Evolutionary conservation across 495 filamentous ascomycete genomes (phyloP), one percentile per base, ranked within the genome.

Genomic region (Trichoderma erinaceum): DNA sequence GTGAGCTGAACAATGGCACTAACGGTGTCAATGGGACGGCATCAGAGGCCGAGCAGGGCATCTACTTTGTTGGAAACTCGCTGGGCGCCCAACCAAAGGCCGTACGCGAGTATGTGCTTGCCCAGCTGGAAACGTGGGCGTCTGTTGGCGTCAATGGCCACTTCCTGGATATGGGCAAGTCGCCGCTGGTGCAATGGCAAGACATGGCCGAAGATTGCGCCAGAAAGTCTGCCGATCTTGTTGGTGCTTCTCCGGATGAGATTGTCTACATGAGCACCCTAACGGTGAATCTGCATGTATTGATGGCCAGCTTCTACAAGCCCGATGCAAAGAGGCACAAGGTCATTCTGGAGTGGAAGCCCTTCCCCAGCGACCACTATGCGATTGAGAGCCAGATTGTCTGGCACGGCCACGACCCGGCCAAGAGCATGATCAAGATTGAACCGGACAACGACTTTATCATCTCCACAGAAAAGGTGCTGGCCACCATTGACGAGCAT

Each of bases 1-100:
- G 63, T 27, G 21, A 52, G 56, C 35, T 41, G 46, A 43, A 71
- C 56, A 68, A 70, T 69, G 64, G 70, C 67, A 69, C 69, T 63
- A 63, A 68, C 70, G 68, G 68, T 65, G 71, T n/a, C 38, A 66
- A 74, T 66, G 71, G 68, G 65, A 73, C 71, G 50, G 70, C 69
- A 38, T 52, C 71, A 67, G 67, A 70, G 25, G 69, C 44, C 52
- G 75, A 82, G 58, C 74, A 74, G 48, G 90, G 86, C 76, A 89
- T 92, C 72, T 99, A 99, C 76, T 84, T 99, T 52, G 97, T 93
- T 73, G 95, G 95, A n/a, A 97, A 99, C 79, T 99, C 95, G 5
- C 84, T 99, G 12, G 95, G 95, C 52, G 83, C 96, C 41, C 95
- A 98, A 74, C 96, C 95, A 46, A 86, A 85, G 68, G 83, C 84